Evolutionary conservation across 2,329 filamentous ascomycete species (phyloP), one percentile per base, ranked within the genome.

Genomic region (Zasmidium angulare): DNA sequence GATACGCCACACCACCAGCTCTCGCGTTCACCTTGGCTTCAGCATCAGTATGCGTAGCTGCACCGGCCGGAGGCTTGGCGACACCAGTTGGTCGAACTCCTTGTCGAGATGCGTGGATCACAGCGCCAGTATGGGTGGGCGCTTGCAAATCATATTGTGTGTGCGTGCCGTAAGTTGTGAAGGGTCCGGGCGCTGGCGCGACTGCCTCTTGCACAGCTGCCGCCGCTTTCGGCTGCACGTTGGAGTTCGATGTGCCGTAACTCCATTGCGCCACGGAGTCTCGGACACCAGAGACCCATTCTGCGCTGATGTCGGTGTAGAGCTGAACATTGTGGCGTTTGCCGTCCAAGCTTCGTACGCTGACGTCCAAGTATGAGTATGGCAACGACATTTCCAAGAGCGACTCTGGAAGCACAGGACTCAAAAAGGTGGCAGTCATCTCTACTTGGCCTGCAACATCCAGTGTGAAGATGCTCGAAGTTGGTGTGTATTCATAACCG

Each of bases 291-390:
- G 87, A 86, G 1, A 85, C 82, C 84, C 86, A 91, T 79, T 91
- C 89, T 56, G 85, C 86, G 54, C 88, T 86, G 31, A 90, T 86
- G 68, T 92, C 89, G 23, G 86, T 79, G 69, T 92, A 92, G 1
- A 92, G 67, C 69, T 90, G 84, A 3, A 91, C 86, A 49, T 82
- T 75, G 71, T 91, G 89, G 0, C 77, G 66, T 2, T 70, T 70
- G 6, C 86, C 86, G 72, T 91, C 89, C 1, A 84, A 69, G 0
- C 88, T 87, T 40, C 74, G 74, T 9, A 89, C 84, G 7, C 81
- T 81, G 19, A 89, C 83, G 26, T 88, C 76, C 54, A 91, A 76
- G 72, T 91, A 91, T 1, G 88, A 88, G 63, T 89, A 89, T 14
- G 85, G 78, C 40, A 90, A 76, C 3, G 88, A 90, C 70, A 90